Percentiles rank a stretch among this genome's conserved stretches.
Evolutionary conservation across 164 flowering plant genomes (phyloP).

Genomic region (Vitis cinerea): DNA sequence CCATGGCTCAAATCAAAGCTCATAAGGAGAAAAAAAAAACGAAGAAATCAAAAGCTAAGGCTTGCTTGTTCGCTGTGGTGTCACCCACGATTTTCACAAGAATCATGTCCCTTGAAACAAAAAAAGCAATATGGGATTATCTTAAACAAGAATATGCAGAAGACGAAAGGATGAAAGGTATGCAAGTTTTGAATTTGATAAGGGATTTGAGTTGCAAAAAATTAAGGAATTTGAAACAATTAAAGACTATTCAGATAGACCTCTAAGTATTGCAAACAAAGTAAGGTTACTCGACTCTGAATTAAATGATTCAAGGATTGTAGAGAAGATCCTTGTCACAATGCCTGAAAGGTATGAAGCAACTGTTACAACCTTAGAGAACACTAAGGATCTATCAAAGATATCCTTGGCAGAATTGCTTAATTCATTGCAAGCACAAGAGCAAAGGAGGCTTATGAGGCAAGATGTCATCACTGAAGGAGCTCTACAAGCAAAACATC

Average conservation of each 20-base stretch:
- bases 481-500: background rate
- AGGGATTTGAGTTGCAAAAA: constrained; percentile 4
- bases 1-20: too few relatives aligned
- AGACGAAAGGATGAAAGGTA: background rate
- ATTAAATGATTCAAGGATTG: too few relatives aligned
- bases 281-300: background rate
- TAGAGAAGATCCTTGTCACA: too few relatives aligned
- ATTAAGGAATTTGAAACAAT: too few relatives aligned
- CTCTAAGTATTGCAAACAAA: background rate
- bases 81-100: background rate
- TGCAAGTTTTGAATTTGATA: constrained; percentile 6
- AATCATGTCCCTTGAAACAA: background rate
- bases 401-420: background rate
- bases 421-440: constrained; percentile 8
- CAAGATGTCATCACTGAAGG: background rate
- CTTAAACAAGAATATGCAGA: background rate
- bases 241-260: too few relatives aligned
- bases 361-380: too few relatives aligned
- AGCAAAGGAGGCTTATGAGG: background rate
- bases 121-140: constrained; percentile 3
- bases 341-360: too few relatives aligned
- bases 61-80: background rate
- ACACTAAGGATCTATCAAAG: too few relatives aligned
- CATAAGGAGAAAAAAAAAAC: too few relatives aligned
- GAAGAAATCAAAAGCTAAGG: too few relatives aligned